Evolutionary conservation across 1,284 basidiomycete genomes (phyloP), one percentile per base, ranked within the genome.

Genomic region (Pisolithus thermaeus): DNA sequence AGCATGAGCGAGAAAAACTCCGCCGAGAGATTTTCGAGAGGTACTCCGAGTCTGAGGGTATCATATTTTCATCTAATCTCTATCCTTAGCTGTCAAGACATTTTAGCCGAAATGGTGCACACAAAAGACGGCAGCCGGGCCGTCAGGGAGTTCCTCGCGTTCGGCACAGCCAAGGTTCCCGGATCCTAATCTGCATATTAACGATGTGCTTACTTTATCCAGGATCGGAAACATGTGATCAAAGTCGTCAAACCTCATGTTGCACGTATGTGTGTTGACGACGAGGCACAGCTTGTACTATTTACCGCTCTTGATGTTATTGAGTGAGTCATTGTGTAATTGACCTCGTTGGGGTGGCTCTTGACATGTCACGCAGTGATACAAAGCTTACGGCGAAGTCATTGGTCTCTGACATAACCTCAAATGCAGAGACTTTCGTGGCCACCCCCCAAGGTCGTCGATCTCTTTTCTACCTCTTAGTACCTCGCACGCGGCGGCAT

Each of bases 211-310:
- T 30, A 49, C 53, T 35, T 22, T 28, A 7, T 55, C 41, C 53
- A 88, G 86, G 92, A 96, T 67, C 80, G 92, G 51, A 96, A 95
- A 77, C 82, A 85, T 56, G 90, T 93, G 47, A 74, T 94, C 48
- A 93, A 93, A 72, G 77, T 82, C 1, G 74, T 95, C 50, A 91
- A 92, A 60, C 90, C 91, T 3, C 90, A 95, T 61, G 75, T 93
- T 20, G 85, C 87, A 62, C 84, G 86, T 7, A 91, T 95, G 78
- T 88, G 86, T 61, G 75, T 79, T 43, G 89, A 93, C 59, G 90
- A 90, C 46, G 90, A 94, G 58, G 92, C 92, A 0, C 90, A 94
- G 62, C 73, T 90, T 27, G 90, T 94, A 1, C 71, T 96, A 2
- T 94, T 94, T 69, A 90, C 90, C 0, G 88, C 89, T 2, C 75